Evolutionary conservation across 1,284 basidiomycete genomes (phyloP).

Genomic region (Earliella scabrosa): DNA sequence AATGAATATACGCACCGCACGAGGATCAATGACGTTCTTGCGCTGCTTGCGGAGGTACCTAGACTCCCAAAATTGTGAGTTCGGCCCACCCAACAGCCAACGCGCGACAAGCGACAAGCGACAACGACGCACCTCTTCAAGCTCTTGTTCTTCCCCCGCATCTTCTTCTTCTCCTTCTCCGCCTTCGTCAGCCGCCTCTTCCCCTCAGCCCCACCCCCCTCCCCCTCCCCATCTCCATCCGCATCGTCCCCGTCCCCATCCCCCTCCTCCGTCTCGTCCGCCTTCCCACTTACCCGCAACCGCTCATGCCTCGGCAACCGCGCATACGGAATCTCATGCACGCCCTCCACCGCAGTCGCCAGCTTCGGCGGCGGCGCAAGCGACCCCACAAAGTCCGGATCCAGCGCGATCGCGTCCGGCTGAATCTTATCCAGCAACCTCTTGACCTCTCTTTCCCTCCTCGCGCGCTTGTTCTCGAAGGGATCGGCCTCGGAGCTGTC

Average conservation of each 20-base stretch:
- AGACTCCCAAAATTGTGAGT: conserved; percentile 41
- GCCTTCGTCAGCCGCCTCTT: conserved; percentile 32
- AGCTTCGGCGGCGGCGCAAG: conserved; percentile 66
- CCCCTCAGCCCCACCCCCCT: conserved; percentile 40
- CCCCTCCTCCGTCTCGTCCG: conserved; percentile 65
- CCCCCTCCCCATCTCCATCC: conserved; percentile 37
- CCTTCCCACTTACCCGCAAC: conserved; percentile 70
- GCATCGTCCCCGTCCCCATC: conserved; percentile 44
- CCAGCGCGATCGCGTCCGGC: conserved; percentile 92
- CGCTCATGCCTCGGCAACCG: conserved; percentile 77
- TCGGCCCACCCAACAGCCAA: background rate
- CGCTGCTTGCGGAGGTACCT: conserved; percentile 78
- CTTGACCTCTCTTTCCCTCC: conserved; percentile 92
- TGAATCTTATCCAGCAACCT: conserved; percentile 94
- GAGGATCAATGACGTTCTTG: conserved; percentile 92
- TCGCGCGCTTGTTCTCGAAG: conserved; percentile 83
- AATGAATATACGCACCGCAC: conserved; percentile 61
- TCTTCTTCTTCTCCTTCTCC: conserved; percentile 78
- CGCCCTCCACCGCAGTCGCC: conserved; percentile 57
- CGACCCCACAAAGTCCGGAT: conserved; percentile 83
- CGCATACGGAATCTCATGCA: conserved; percentile 64
- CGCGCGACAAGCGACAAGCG: conserved; percentile 19
- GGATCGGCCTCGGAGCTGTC: conserved; percentile 95
- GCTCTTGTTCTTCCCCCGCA: conserved; percentile 85
- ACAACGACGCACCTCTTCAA: conserved; percentile 62